Percentiles rank a stretch among this genome's conserved stretches.
These are phyloP conservation scores for Odontarrhena argentea DNA, from an alignment of 345 rosid genomes.

Conservation along the genomic window DNA sequence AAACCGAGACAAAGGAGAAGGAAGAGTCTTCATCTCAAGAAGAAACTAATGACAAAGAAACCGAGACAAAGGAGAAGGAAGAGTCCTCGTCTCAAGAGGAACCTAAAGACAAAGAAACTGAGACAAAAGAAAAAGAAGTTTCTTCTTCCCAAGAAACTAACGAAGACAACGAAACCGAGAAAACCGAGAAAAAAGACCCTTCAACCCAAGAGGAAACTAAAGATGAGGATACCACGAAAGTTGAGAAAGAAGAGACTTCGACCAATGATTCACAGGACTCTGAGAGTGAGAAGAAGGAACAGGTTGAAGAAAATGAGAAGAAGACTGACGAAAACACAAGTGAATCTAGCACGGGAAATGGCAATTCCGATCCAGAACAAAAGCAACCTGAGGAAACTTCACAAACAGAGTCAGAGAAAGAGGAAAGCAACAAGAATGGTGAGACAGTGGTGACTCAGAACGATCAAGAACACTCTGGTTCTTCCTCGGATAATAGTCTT, in stretches of 20 bases:
- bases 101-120: not conserved
- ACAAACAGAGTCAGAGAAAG: slow-evolving; percentile 42
- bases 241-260: slow-evolving; percentile 31
- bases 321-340: slow-evolving; percentile 38
- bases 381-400: slow-evolving; percentile 21
- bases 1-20: not conserved
- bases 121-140: slow-evolving; percentile 16
- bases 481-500: slow-evolving; percentile 42
- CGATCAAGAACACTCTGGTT: slow-evolving; percentile 34
- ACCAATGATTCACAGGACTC: slow-evolving; percentile 24
- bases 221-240: not conserved
- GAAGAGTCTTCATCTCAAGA: slow-evolving; percentile 16
- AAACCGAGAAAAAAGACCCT: not conserved
- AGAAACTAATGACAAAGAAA: not conserved
- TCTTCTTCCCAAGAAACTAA: not conserved
- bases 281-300: slow-evolving; percentile 44
- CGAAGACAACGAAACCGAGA: not conserved
- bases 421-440: slow-evolving; percentile 37
- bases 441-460: slow-evolving; percentile 45
- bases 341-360: slow-evolving; percentile 20
- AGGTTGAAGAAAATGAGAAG: slow-evolving; percentile 34
- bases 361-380: slow-evolving; percentile 19
- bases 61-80: not conserved
- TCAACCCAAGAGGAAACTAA: not conserved
- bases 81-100: not conserved